Evolutionary conservation across 345 rosid genomes (phyloP).

Genomic region (Pistacia atlantica): DNA sequence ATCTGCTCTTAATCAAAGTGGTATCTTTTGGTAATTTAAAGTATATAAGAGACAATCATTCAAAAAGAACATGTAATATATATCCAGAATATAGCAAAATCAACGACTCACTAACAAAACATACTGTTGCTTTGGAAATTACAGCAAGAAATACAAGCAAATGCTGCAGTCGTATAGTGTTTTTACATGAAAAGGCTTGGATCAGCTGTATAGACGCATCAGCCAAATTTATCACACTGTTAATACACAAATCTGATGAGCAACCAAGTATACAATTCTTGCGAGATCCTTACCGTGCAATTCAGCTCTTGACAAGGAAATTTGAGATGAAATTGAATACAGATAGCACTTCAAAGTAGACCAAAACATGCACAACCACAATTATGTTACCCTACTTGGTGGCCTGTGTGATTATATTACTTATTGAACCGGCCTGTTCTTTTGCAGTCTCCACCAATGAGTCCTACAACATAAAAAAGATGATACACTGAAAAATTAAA

Average conservation of each 20-base stretch:
- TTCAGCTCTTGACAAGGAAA: slow-evolving; percentile 15
- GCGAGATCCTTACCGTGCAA: neutral
- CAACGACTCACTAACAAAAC: neutral
- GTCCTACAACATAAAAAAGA: slow-evolving; percentile 47
- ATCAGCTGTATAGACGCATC: neutral
- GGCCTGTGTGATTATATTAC: slow-evolving; percentile 92
- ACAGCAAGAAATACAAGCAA: neutral
- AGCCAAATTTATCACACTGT: neutral
- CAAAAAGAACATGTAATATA: too few species aligned
- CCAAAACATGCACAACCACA: neutral
- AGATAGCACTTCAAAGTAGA: slow-evolving; percentile 8
- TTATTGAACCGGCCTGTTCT: slow-evolving; percentile 85
- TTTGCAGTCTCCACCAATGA: slow-evolving; percentile 88
- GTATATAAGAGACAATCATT: too few species aligned
- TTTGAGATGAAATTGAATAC: neutral
- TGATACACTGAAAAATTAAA: too few species aligned
- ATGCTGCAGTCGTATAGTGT: neutral
- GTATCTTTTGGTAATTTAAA: too few species aligned
- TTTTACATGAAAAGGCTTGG: neutral
- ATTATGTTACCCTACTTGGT: slow-evolving; percentile 51
- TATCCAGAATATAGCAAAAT: neutral
- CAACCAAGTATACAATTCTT: neutral
- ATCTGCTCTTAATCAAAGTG: too few species aligned
- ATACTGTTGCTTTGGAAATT: neutral
- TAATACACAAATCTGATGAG: neutral